Evolutionary conservation across 176 grass and related monocot genomes (phyloP).

Genomic region (Ampelocalamus luodianensis): DNA sequence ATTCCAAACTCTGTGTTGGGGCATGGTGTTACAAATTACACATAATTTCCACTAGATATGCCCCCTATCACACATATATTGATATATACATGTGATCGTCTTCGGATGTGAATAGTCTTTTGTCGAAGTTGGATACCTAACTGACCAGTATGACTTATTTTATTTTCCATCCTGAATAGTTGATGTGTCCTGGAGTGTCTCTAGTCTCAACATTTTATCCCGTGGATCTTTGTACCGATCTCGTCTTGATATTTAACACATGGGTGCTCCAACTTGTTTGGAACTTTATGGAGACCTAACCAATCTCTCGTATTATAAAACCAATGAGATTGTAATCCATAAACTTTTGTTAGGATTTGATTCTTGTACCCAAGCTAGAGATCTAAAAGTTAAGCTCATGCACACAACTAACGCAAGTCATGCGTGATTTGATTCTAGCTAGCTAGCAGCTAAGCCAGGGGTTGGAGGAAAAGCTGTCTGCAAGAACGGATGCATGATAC

Average conservation of each 20-base stretch:
- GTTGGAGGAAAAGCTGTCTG: neutral
- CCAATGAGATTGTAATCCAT: neutral
- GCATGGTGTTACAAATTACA: no score
- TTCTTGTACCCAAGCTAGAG: neutral
- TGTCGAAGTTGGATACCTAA: no score
- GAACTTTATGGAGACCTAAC: neutral
- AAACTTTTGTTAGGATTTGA: neutral
- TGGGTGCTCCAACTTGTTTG: neutral
- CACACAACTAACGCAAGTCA: neutral
- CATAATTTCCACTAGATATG: no score
- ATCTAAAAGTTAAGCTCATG: neutral
- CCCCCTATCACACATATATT: no score
- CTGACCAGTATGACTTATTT: neutral
- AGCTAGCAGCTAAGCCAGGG: neutral
- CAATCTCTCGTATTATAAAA: neutral
- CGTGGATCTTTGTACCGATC: neutral
- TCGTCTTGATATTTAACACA: neutral
- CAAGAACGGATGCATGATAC: no score
- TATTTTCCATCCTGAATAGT: neutral
- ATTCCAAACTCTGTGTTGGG: no score
- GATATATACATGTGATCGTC: no score
- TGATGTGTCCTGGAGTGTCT: neutral
- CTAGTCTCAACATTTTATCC: neutral
- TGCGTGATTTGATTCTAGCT: constrained; percentile 16
- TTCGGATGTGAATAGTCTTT: no score